Conservation (phyloP, 805 yeast species). For the Grigorovia humatica region DNA sequence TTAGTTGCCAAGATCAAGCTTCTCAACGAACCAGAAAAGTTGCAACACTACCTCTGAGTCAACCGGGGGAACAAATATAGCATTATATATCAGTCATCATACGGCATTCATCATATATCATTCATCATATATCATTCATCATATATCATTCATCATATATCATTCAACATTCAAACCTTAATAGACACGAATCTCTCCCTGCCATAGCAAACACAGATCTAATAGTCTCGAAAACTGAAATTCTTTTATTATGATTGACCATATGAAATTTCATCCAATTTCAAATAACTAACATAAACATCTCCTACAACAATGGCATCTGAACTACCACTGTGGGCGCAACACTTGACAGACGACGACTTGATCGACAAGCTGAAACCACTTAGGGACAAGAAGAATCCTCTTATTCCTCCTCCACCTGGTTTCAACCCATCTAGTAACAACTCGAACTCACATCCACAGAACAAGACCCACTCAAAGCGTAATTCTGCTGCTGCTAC, state of each 20-base stretch:
- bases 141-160: not conserved
- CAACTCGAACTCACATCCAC: not conserved
- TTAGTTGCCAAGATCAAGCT: not conserved
- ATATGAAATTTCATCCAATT: not conserved
- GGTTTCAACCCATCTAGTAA: conserved; percentile 12
- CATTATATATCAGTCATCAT: too few relatives aligned
- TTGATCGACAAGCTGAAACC: not conserved
- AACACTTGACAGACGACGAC: not conserved
- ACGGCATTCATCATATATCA: not conserved
- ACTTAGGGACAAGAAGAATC: not conserved
- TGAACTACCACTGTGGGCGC: not conserved
- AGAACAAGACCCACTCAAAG: not conserved
- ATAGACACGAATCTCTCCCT: not conserved
- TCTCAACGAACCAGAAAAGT: not conserved
- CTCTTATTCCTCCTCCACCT: conserved; percentile 19
- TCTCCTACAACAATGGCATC: not conserved
- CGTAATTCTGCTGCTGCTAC: conserved; percentile 1
- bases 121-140: too few relatives aligned
- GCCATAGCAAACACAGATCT: too few relatives aligned
- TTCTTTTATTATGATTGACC: not conserved
- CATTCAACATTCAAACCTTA: not conserved
- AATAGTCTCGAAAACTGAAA: not conserved
- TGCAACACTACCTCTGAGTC: not conserved
- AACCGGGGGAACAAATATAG: too few relatives aligned
- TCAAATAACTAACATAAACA: too few relatives aligned